Percentiles rank a stretch among this genome's conserved stretches.
Conservation (phyloP, 1,284 basidiomycete genomes). For the Ustanciosporium gigantosporum region DNA sequence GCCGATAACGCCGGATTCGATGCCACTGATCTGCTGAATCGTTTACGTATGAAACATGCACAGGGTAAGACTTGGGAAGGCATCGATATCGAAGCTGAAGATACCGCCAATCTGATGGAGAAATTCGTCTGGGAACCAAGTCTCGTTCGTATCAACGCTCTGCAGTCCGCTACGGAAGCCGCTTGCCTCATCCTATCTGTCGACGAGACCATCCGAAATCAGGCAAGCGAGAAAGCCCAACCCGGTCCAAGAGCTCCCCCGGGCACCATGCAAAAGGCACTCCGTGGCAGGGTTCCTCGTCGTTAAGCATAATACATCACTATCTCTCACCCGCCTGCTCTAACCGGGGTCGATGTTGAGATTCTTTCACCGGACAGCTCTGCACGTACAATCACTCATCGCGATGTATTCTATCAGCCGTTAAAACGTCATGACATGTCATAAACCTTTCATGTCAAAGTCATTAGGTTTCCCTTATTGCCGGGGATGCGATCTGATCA, state of each 20-base stretch:
- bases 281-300: slow-evolving; percentile 43
- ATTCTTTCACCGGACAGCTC: no score
- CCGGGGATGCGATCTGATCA: no score
- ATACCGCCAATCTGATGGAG: slow-evolving; percentile 90
- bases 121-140: slow-evolving; percentile 97
- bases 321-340: no score
- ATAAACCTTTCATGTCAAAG: no score
- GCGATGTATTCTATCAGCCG: no score
- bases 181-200: slow-evolving; percentile 77
- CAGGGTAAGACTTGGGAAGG: slow-evolving; percentile 84
- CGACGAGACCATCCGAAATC: slow-evolving; percentile 58
- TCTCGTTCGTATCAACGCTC: slow-evolving; percentile 91
- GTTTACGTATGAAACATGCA: slow-evolving; percentile 94
- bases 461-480: no score
- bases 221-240: slow-evolving; percentile 50
- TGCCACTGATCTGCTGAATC: slow-evolving; percentile 95
- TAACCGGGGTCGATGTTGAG: no score
- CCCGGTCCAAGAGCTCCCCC: slow-evolving; percentile 51
- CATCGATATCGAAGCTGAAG: slow-evolving; percentile 89
- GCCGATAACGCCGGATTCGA: slow-evolving; percentile 98
- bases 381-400: no score
- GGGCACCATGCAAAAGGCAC: slow-evolving; percentile 56
- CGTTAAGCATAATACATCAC: slow-evolving; percentile 9
- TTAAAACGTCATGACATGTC: no score
- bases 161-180: slow-evolving; percentile 91